Evolutionary conservation across 129 eudicot genomes (phyloP).

Genomic region (Centaurea solstitialis): DNA sequence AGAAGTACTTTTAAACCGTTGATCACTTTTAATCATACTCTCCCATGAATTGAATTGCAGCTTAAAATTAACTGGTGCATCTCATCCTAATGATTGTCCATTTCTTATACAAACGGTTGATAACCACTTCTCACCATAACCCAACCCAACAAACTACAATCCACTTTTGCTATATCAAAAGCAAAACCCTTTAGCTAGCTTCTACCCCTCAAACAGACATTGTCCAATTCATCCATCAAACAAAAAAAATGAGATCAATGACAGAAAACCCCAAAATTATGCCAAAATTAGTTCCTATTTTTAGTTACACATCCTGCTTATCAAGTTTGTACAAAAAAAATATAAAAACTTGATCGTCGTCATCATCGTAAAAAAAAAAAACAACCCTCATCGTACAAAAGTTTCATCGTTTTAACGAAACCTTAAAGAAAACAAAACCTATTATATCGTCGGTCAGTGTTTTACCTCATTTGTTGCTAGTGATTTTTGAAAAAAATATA

Average conservation of each 20-base stretch:
- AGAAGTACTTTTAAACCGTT: too few relatives aligned
- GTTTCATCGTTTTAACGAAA: conserved; percentile 26
- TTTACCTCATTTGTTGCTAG: conserved; percentile 6
- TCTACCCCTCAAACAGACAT: not conserved
- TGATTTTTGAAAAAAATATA: conserved; percentile 58
- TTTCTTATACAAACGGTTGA: too few relatives aligned
- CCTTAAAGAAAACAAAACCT: not conserved
- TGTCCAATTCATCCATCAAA: not conserved
- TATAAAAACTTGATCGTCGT: conserved; percentile 16
- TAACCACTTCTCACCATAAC: too few relatives aligned
- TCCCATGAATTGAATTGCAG: too few relatives aligned
- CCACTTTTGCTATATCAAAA: not conserved
- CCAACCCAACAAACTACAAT: not conserved
- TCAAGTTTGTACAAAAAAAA: conserved; percentile 23
- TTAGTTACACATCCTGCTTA: conserved; percentile 22
- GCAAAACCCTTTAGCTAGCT: not conserved
- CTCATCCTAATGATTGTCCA: too few relatives aligned
- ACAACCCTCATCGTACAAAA: not conserved
- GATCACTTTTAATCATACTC: too few relatives aligned
- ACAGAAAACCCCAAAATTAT: not conserved
- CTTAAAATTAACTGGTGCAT: too few relatives aligned
- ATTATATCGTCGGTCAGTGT: conserved; percentile 1
- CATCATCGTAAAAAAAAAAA: not conserved
- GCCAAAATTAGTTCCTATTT: conserved; percentile 23
- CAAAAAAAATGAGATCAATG: not conserved